phyloP scores from a whole-genome alignment of 352 stramenopile genomes.

The Phytophthora multivora region DNA sequence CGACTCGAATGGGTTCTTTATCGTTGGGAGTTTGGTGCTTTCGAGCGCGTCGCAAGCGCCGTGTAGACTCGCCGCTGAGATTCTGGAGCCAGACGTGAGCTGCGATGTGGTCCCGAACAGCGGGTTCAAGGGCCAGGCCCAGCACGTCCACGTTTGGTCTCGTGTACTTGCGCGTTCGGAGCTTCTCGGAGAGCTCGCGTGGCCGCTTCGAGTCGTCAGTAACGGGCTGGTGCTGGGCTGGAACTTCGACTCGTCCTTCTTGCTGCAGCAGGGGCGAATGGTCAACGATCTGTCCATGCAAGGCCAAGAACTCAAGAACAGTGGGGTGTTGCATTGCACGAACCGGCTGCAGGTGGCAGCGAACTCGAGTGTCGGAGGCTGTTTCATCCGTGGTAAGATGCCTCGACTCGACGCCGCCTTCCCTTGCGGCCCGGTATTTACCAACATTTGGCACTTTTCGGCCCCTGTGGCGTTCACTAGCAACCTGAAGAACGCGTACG shows the following conservation, averaged over 20 bases:
- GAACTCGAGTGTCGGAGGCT: slow-evolving; percentile 16
- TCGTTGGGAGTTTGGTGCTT: slow-evolving; percentile 52
- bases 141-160: slow-evolving; percentile 72
- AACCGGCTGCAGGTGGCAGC: slow-evolving; percentile 3
- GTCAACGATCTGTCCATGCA: slow-evolving; percentile 62
- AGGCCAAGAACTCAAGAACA: slow-evolving; percentile 49
- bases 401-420: slow-evolving; percentile 52
- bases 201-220: slow-evolving; percentile 53
- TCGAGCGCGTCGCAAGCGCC: slow-evolving; percentile 9
- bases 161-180: slow-evolving; percentile 49
- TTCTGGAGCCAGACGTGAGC: slow-evolving; percentile 9
- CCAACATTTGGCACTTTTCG: slow-evolving; percentile 74
- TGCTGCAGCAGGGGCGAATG: slow-evolving; percentile 22
- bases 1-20: slow-evolving; percentile 36
- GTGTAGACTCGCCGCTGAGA: slow-evolving; percentile 10
- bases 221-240: slow-evolving; percentile 68
- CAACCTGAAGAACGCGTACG: slow-evolving; percentile 50
- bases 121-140: slow-evolving; percentile 49
- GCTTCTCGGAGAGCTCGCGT: slow-evolving; percentile 56
- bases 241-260: slow-evolving; percentile 55
- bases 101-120: slow-evolving; percentile 33
- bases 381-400: slow-evolving; percentile 36
- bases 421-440: slow-evolving; percentile 67
- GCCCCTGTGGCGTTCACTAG: slow-evolving; percentile 38
- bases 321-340: slow-evolving; percentile 42